Evolutionary conservation across 2,329 filamentous ascomycete genomes (phyloP).

Genomic region (Cladosporium sp.): DNA sequence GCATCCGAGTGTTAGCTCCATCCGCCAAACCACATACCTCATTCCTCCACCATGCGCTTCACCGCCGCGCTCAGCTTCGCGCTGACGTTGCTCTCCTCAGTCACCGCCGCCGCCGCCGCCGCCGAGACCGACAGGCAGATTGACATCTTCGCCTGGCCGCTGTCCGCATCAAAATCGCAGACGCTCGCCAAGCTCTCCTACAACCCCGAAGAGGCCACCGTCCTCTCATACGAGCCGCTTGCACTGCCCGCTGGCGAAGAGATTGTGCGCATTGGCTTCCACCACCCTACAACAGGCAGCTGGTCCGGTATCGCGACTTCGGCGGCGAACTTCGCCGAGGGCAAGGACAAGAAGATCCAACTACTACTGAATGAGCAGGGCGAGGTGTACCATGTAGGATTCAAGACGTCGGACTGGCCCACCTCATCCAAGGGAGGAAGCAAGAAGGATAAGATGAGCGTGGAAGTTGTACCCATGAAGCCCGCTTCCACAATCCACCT

Average conservation of each 20-base stretch:
- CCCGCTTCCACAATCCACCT: constrained; percentile 45
- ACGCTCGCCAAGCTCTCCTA: constrained; percentile 46
- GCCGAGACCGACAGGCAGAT: constrained; percentile 31
- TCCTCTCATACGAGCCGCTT: constrained; percentile 41
- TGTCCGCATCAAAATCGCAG: constrained; percentile 38
- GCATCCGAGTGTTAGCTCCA: neutral
- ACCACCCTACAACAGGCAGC: constrained; percentile 35
- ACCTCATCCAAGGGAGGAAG: constrained; percentile 20
- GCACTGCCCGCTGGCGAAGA: constrained; percentile 37
- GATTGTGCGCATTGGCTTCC: constrained; percentile 47
- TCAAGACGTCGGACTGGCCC: constrained; percentile 37
- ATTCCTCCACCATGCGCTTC: constrained; percentile 39
- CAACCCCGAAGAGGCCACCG: constrained; percentile 43
- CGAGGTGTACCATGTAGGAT: constrained; percentile 47
- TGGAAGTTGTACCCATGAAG: constrained; percentile 43
- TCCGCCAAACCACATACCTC: neutral
- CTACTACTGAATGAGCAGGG: constrained; percentile 47
- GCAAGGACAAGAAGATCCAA: constrained; percentile 46
- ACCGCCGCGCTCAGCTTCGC: constrained; percentile 38
- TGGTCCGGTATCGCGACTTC: constrained; percentile 51
- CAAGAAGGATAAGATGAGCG: constrained; percentile 41
- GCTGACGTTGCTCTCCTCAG: constrained; percentile 38
- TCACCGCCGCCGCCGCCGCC: constrained; percentile 32
- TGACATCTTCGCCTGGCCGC: constrained; percentile 40
- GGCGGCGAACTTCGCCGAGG: constrained; percentile 43